Evolutionary conservation across 2,329 filamentous ascomycete genomes (phyloP).

Genomic region (Knoxdaviesia proteae): DNA sequence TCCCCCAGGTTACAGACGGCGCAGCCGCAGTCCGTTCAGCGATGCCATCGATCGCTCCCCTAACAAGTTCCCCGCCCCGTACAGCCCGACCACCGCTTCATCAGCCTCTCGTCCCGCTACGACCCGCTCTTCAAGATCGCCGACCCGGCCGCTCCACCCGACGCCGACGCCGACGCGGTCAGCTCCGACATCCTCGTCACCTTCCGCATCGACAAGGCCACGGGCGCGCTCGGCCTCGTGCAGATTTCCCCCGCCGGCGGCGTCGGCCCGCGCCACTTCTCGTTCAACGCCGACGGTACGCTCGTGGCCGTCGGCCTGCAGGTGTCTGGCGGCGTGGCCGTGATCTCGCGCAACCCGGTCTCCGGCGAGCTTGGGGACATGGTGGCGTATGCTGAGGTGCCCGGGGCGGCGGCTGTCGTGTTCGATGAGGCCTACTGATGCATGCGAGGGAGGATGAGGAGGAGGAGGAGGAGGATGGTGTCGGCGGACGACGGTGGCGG

Average conservation of each 20-base stretch:
- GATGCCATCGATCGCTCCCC: conserved; percentile 1
- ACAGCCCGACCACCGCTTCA: conserved; percentile 37
- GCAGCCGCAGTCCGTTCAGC: too few relatives aligned
- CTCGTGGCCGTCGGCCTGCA: conserved; percentile 48
- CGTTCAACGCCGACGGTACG: conserved; percentile 40
- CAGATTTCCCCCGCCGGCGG: conserved; percentile 45
- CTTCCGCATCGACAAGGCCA: conserved; percentile 30
- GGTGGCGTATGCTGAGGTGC: conserved; percentile 19
- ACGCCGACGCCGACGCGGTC: conserved; percentile 21
- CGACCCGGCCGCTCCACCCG: conserved; percentile 15
- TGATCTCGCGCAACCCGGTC: conserved; percentile 36
- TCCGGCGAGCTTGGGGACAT: conserved; percentile 35
- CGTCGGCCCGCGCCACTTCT: conserved; percentile 43
- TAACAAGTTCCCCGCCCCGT: too few relatives aligned
- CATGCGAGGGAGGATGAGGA: conserved; percentile 4
- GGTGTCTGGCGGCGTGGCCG: conserved; percentile 33
- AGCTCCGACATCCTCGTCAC: conserved; percentile 43
- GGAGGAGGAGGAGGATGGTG: too few relatives aligned
- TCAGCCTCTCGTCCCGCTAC: conserved; percentile 48
- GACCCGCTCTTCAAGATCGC: conserved; percentile 31
- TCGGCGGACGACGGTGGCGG: too few relatives aligned
- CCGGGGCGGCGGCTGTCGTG: conserved; percentile 24
- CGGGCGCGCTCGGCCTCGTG: conserved; percentile 33
- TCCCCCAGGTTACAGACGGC: too few relatives aligned
- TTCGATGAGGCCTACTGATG: conserved; percentile 18